phyloP scores from a whole-genome alignment of 1,139 yeast species.

The Taphrina betulina region DNA sequence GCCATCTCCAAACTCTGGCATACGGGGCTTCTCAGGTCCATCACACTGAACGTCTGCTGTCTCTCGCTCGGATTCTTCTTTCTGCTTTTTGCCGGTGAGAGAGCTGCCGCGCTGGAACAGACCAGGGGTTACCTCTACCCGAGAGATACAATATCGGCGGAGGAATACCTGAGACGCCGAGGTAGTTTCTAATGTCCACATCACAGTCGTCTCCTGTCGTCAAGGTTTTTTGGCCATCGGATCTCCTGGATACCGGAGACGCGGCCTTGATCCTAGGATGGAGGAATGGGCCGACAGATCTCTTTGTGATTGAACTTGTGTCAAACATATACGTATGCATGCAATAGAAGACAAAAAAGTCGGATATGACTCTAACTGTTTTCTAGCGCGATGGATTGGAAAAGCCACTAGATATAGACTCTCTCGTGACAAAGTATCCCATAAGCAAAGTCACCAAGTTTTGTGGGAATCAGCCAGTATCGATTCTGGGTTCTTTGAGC shows the following conservation, averaged over 20 bases:
- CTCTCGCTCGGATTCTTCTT: constrained; percentile 3
- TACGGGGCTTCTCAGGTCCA: background rate
- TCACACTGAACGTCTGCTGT: background rate
- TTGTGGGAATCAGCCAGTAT: constrained; percentile 29
- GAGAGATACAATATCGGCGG: constrained; percentile 37
- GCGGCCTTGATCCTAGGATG: constrained; percentile 39
- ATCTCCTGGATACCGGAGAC: constrained; percentile 26
- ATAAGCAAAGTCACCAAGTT: constrained; percentile 20
- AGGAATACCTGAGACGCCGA: constrained; percentile 41
- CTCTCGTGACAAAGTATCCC: constrained; percentile 30
- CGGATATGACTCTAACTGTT: background rate
- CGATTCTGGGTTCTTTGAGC: constrained; percentile 33
- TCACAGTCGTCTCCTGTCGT: constrained; percentile 18
- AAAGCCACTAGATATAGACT: constrained; percentile 28
- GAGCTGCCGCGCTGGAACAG: constrained; percentile 22
- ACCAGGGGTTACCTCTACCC: background rate
- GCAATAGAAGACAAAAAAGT: background rate
- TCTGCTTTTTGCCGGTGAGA: constrained; percentile 13
- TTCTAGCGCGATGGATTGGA: constrained; percentile 26
- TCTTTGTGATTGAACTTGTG: constrained; percentile 36
- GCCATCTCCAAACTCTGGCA: background rate
- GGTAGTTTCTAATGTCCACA: constrained; percentile 39
- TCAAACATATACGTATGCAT: constrained; percentile 24
- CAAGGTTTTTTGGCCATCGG: constrained; percentile 40
- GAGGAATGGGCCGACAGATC: constrained; percentile 38